A percentile compares a stretch with the other conserved stretches of the same genome.
Evolutionary conservation across 129 eudicot genomes (phyloP).

Genomic region (Centrapalus pauciflorus): DNA sequence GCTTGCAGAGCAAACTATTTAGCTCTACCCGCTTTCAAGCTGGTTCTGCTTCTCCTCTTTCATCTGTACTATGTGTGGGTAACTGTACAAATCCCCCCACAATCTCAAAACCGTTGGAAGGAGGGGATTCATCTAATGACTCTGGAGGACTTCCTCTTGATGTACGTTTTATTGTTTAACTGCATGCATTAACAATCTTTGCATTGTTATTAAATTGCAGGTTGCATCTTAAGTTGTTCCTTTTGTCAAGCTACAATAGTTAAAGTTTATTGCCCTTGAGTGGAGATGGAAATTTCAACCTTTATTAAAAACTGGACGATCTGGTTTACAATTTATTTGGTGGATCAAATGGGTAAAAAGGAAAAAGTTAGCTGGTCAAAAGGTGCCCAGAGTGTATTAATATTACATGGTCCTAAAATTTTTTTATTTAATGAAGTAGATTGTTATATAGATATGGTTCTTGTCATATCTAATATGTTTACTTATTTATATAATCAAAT

Average conservation of each 20-base stretch:
- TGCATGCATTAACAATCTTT: neutral
- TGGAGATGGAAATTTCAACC: neutral
- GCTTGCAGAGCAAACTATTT: conserved; percentile 65
- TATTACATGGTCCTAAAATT: too few species aligned
- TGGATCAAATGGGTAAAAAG: neutral
- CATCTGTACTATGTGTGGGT: conserved; percentile 36
- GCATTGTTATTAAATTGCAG: neutral
- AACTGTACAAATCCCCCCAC: conserved; percentile 26
- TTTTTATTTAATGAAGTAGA: too few species aligned
- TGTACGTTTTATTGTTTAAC: conserved; percentile 31
- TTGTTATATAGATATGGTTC: too few species aligned
- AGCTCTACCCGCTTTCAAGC: conserved; percentile 37
- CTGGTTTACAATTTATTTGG: neutral
- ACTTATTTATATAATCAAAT: neutral
- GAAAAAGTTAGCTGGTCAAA: too few species aligned
- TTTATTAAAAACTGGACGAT: neutral
- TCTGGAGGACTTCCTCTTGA: conserved; percentile 56
- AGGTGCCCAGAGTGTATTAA: too few species aligned
- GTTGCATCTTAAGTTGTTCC: neutral
- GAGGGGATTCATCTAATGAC: conserved; percentile 37
- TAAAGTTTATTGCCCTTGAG: neutral
- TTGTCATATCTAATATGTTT: neutral
- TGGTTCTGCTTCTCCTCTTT: conserved; percentile 58
- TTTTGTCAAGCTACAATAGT: neutral
- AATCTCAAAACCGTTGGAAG: conserved; percentile 30